Conservation (phyloP, 2,329 filamentous ascomycete species). For the Hymenoscyphus linearis region DNA sequence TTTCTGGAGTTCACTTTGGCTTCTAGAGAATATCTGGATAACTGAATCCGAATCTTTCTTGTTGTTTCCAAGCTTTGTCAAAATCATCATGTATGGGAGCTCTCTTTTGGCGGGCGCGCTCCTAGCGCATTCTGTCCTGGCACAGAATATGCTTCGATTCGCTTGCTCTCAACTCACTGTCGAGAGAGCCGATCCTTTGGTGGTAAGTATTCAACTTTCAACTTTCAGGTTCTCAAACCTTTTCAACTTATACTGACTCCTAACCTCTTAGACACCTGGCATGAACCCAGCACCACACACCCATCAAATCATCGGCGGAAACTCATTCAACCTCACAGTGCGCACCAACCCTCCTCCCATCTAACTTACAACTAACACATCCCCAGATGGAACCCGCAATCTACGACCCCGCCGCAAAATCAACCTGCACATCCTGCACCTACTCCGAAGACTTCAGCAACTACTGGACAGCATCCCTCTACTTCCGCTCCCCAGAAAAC, state of each 20-base stretch:
- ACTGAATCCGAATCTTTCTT: background rate
- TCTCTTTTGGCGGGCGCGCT: slow-evolving; percentile 1
- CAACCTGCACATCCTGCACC: slow-evolving; percentile 29
- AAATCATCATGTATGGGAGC: slow-evolving; percentile 5
- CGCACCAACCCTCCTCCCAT: background rate
- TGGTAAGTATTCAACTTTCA: slow-evolving; percentile 24
- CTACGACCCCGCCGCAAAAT: slow-evolving; percentile 25
- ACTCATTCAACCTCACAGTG: slow-evolving; percentile 17
- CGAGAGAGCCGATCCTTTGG: slow-evolving; percentile 55
- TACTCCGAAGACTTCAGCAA: slow-evolving; percentile 34
- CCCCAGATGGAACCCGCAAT: slow-evolving; percentile 31
- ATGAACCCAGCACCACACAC: slow-evolving; percentile 15
- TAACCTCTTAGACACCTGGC: slow-evolving; percentile 38
- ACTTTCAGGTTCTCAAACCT: too few relatives aligned
- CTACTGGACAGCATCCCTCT: slow-evolving; percentile 31
- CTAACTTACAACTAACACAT: background rate
- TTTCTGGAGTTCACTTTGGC: background rate
- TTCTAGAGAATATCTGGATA: background rate
- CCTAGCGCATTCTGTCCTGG: slow-evolving; percentile 4
- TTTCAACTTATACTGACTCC: too few relatives aligned
- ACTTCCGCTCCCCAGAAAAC: slow-evolving; percentile 26
- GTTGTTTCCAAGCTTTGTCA: background rate
- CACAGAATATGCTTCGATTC: slow-evolving; percentile 19
- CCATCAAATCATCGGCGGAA: slow-evolving; percentile 22
- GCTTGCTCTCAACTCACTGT: slow-evolving; percentile 31